These are phyloP conservation scores for Pittosporum tobira DNA, from an alignment of 129 eudicot species.

Conservation along the genomic window DNA sequence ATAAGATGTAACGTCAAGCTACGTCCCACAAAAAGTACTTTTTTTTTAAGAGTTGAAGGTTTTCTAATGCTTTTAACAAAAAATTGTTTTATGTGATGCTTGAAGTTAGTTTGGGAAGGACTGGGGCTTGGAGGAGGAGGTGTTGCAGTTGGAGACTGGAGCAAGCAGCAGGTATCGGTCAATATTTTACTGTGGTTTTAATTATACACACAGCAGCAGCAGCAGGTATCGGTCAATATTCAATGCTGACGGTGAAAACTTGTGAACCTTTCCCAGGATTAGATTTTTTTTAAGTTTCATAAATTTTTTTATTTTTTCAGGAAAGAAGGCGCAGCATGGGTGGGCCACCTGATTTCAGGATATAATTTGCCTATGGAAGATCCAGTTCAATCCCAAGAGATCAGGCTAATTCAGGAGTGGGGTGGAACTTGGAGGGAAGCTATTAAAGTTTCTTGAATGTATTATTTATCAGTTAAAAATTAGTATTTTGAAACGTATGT, in stretches of 20 bases:
- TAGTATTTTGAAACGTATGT: too few relatives aligned
- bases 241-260: neutral
- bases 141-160: conserved; percentile 68
- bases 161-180: conserved; percentile 68
- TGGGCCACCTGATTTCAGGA: conserved; percentile 60
- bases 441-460: conserved; percentile 39
- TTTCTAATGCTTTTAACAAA: neutral
- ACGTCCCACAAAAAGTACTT: neutral
- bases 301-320: conserved; percentile 21
- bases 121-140: conserved; percentile 91
- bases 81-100: conserved; percentile 6
- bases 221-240: conserved; percentile 45
- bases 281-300: neutral
- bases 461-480: too few relatives aligned
- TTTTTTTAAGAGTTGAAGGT: neutral
- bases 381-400: conserved; percentile 19
- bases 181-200: neutral
- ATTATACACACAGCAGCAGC: too few relatives aligned
- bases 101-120: conserved; percentile 94
- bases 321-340: conserved; percentile 61
- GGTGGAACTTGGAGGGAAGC: conserved; percentile 75
- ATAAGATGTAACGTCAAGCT: neutral
- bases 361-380: conserved; percentile 73
- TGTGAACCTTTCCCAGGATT: neutral
- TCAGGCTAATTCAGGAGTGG: conserved; percentile 20